These are phyloP conservation scores for Clohesyomyces aquaticus DNA, from an alignment of 495 filamentous ascomycete genomes.

Conservation along the genomic window DNA sequence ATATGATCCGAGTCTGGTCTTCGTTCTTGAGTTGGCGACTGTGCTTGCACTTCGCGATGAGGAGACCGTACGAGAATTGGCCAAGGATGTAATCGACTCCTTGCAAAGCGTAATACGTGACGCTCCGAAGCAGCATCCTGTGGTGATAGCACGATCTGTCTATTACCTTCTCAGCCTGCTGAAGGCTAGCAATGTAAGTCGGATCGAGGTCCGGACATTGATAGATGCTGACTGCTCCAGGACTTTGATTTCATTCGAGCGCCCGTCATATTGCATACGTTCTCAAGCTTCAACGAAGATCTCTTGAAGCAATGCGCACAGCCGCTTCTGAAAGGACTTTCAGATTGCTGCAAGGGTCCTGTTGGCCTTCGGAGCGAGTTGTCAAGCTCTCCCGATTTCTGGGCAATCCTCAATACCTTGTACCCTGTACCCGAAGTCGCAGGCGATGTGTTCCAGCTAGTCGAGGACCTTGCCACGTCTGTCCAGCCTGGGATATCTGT, in stretches of 20 bases:
- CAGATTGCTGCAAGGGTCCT: conserved; percentile 74
- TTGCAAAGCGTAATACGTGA: conserved; percentile 82
- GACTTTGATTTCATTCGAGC: conserved; percentile 88
- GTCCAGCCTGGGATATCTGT: conserved; percentile 77
- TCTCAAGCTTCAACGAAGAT: conserved; percentile 82
- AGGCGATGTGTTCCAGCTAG: conserved; percentile 77
- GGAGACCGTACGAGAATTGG: conserved; percentile 69
- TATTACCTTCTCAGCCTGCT: conserved; percentile 86
- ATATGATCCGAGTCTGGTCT: conserved; percentile 90
- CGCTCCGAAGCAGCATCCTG: conserved; percentile 72
- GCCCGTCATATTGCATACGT: conserved; percentile 88
- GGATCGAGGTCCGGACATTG: not conserved
- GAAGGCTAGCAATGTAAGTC: conserved; percentile 81
- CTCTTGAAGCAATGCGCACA: conserved; percentile 74
- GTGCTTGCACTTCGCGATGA: conserved; percentile 78
- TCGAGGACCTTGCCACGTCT: conserved; percentile 68
- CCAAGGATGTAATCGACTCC: conserved; percentile 76
- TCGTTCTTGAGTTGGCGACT: conserved; percentile 86
- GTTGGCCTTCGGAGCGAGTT: conserved; percentile 84
- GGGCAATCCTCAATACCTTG: conserved; percentile 83
- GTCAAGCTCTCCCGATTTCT: conserved; percentile 95
- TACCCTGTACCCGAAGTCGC: conserved; percentile 68
- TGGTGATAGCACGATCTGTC: conserved; percentile 78
- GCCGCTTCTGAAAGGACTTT: conserved; percentile 76
- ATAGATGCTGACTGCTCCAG: conserved; percentile 37